Percentiles rank a stretch among this genome's conserved stretches.
Conservation (phyloP, 2,329 filamentous ascomycete genomes). For the Aspergillus tubingensis region DNA sequence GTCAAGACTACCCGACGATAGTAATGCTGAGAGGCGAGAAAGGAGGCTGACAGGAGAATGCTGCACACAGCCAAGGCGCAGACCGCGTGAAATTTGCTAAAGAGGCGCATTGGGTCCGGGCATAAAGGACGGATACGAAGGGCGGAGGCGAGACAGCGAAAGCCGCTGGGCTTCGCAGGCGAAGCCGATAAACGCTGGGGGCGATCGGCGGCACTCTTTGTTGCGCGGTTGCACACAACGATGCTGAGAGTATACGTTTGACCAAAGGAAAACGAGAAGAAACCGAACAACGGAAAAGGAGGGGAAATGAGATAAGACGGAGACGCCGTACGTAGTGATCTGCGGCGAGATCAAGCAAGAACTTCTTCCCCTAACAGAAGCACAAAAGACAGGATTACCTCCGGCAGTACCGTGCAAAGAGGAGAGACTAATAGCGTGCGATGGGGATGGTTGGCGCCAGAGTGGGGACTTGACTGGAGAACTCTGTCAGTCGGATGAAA, state of each 20-base stretch:
- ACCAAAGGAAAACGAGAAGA: background rate
- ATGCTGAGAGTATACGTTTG: background rate
- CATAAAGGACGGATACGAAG: conserved; percentile 20
- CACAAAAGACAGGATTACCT: conserved; percentile 2
- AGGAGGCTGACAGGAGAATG: conserved; percentile 33
- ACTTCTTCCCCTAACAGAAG: conserved; percentile 12
- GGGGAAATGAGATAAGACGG: background rate
- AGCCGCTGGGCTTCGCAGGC: background rate
- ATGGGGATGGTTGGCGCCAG: background rate
- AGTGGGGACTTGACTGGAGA: conserved; percentile 9
- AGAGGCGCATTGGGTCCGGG: conserved; percentile 26
- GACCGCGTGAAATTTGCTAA: conserved; percentile 35
- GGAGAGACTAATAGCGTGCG: conserved; percentile 7
- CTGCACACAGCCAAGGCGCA: conserved; percentile 32
- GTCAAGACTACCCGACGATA: conserved; percentile 23
- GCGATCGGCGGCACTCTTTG: conserved; percentile 11
- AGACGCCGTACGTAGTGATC: background rate
- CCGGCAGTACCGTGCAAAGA: conserved; percentile 13
- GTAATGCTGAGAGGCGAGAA: conserved; percentile 28
- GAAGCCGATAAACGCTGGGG: conserved; percentile 8
- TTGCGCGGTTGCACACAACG: conserved; percentile 7
- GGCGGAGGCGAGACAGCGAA: conserved; percentile 5
- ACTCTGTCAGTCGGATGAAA: background rate
- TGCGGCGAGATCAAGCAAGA: conserved; percentile 1
- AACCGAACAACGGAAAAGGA: background rate